Percentiles rank a stretch among this genome's conserved stretches.
Conservation (phyloP, 2,329 filamentous ascomycete species). For the Didymellaceae sp. region DNA sequence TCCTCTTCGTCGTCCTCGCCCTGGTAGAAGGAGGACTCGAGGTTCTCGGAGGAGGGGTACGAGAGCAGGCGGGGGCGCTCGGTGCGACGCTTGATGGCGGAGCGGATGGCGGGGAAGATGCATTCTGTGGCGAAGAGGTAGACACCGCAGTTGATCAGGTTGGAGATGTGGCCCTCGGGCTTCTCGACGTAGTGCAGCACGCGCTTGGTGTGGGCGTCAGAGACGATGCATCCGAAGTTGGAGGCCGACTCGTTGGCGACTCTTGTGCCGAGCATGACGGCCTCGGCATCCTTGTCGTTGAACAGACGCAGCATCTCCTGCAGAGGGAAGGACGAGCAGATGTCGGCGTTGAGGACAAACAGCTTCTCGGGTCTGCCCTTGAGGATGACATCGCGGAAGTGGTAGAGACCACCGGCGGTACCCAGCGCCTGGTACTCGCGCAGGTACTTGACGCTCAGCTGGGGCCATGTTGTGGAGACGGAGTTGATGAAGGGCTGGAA, state of each 20-base stretch:
- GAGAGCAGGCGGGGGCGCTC: slow-evolving; percentile 89
- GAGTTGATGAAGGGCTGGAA: slow-evolving; percentile 99
- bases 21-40: slow-evolving; percentile 71
- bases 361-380: slow-evolving; percentile 94
- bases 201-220: slow-evolving; percentile 88
- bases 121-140: slow-evolving; percentile 96
- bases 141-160: slow-evolving; percentile 98
- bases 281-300: slow-evolving; percentile 93
- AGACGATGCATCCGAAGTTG: slow-evolving; percentile 98
- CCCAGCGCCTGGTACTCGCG: slow-evolving; percentile 97
- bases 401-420: slow-evolving; percentile 95
- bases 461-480: slow-evolving; percentile 80
- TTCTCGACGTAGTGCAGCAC: slow-evolving; percentile 99
- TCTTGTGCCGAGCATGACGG: slow-evolving; percentile 91
- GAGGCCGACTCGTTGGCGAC: slow-evolving; percentile 89
- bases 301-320: slow-evolving; percentile 95
- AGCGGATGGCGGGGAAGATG: slow-evolving; percentile 95
- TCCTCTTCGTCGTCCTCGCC: slow-evolving; percentile 73
- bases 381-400: slow-evolving; percentile 98
- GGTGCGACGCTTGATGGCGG: slow-evolving; percentile 91
- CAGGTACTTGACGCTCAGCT: slow-evolving; percentile 90
- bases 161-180: slow-evolving; percentile 95
- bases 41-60: slow-evolving; percentile 95
- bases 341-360: slow-evolving; percentile 97
- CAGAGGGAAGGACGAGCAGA: slow-evolving; percentile 97